These are phyloP conservation scores for Globisporangium camurandrum DNA, from an alignment of 352 stramenopile species.

Conservation along the genomic window DNA sequence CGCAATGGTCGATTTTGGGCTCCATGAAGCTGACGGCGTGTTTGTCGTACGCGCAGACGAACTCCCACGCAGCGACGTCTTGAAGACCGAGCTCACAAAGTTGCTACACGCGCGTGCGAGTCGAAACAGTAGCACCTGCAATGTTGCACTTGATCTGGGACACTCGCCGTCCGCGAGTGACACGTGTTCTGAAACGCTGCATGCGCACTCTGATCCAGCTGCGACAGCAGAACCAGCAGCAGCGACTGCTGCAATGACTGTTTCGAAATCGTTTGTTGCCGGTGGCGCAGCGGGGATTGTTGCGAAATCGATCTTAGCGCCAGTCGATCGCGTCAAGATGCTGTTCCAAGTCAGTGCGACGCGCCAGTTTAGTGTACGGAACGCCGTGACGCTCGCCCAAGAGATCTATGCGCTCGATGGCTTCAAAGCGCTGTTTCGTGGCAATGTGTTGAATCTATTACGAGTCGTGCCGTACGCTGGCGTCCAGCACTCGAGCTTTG, in stretches of 20 bases:
- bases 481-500: conserved; percentile 78
- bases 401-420: conserved; percentile 71
- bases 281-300: conserved; percentile 65
- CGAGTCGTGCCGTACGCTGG: conserved; percentile 73
- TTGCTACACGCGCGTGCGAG: conserved; percentile 10
- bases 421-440: conserved; percentile 59
- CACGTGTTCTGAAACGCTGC: too few relatives aligned
- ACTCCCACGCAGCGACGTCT: conserved; percentile 16
- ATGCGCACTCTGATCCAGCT: too few relatives aligned
- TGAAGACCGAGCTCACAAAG: conserved; percentile 20
- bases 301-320: conserved; percentile 67
- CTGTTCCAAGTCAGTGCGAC: conserved; percentile 81
- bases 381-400: conserved; percentile 43
- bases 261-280: conserved; percentile 81
- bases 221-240: neutral
- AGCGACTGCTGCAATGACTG: conserved; percentile 16
- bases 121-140: neutral
- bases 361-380: conserved; percentile 65
- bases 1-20: conserved; percentile 57
- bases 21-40: conserved; percentile 62
- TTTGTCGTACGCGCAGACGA: conserved; percentile 56
- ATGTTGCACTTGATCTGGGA: neutral
- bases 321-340: conserved; percentile 80
- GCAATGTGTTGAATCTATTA: conserved; percentile 75
- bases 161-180: too few relatives aligned